Evolutionary conservation across 2,329 filamentous ascomycete genomes (phyloP).

Genomic region (Alternaria dauci): DNA sequence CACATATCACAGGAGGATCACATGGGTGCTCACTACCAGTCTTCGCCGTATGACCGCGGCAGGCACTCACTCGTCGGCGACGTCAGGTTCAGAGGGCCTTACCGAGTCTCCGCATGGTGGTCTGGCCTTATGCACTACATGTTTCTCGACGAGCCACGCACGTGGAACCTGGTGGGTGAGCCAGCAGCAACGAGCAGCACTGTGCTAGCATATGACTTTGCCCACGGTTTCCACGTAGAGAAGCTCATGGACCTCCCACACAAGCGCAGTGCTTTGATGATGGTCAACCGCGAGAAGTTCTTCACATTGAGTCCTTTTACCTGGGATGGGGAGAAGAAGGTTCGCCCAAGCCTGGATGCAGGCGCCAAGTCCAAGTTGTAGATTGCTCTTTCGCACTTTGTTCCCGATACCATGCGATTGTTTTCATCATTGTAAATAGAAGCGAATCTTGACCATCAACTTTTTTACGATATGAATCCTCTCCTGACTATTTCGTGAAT

Average conservation of each 20-base stretch:
- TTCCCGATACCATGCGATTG: conserved; percentile 1
- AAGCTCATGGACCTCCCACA: conserved; percentile 77
- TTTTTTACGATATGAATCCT: background rate
- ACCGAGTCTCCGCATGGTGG: conserved; percentile 67
- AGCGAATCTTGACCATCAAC: background rate
- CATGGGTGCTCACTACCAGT: conserved; percentile 66
- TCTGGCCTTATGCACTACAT: conserved; percentile 66
- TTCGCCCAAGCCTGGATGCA: conserved; percentile 46
- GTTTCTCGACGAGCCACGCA: conserved; percentile 67
- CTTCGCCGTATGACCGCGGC: conserved; percentile 66
- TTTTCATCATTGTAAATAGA: background rate
- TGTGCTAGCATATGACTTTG: conserved; percentile 77
- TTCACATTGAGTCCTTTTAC: conserved; percentile 71
- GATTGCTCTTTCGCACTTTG: background rate
- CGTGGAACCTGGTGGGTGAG: conserved; percentile 68
- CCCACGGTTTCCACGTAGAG: conserved; percentile 75
- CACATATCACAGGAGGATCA: conserved; percentile 61
- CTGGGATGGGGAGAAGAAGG: conserved; percentile 49
- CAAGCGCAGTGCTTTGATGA: conserved; percentile 73
- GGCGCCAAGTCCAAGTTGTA: conserved; percentile 47
- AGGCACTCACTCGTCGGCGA: conserved; percentile 69
- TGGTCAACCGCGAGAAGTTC: conserved; percentile 71
- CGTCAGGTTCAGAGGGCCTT: conserved; percentile 61
- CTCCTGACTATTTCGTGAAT: background rate
- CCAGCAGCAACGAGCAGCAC: conserved; percentile 75